Conservation (phyloP, 23 red algal genomes). For the Chondrus crispus region DNA sequence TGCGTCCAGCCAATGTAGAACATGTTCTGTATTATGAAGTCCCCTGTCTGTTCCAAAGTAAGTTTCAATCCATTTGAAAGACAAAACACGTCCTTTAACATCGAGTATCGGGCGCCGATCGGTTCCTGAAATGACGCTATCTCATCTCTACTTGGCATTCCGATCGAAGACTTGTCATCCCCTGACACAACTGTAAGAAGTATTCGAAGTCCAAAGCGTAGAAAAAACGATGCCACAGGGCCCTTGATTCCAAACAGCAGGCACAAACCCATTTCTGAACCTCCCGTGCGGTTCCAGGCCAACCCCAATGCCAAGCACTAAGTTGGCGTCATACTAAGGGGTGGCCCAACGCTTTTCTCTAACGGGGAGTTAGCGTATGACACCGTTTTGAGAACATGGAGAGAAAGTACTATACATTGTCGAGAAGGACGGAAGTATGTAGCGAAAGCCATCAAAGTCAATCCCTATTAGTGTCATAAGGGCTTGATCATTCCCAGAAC, state of each 20-base stretch:
- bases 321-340: neutral
- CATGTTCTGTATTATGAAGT: neutral
- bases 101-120: neutral
- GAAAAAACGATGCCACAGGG: neutral
- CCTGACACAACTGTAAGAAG: neutral
- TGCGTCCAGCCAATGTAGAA: constrained; percentile 1
- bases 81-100: neutral
- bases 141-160: neutral
- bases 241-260: neutral
- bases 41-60: neutral
- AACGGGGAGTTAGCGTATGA: no score
- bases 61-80: neutral
- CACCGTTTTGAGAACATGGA: no score
- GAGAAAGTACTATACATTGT: no score
- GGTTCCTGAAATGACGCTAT: neutral
- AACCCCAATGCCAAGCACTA: neutral
- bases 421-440: no score
- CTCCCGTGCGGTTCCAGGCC: neutral
- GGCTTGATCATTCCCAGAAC: no score
- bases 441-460: no score
- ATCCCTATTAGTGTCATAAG: no score
- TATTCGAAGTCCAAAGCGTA: neutral
- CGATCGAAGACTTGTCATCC: neutral
- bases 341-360: no score
- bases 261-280: neutral